Evolutionary conservation across 768 basidiomycete genomes (phyloP).

Genomic region (Boletus subparvulus): DNA sequence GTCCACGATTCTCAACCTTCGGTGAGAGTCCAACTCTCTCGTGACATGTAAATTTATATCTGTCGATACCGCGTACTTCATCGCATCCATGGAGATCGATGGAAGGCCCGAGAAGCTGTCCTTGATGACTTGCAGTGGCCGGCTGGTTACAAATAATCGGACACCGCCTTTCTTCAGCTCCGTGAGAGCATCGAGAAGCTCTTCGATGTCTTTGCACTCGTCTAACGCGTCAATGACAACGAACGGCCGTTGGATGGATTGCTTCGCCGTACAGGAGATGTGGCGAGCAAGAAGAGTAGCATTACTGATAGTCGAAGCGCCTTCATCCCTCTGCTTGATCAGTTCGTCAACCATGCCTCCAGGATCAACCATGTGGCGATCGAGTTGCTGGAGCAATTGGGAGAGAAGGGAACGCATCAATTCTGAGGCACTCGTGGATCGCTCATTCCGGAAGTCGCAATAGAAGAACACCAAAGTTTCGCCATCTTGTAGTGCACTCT

Average conservation of each 20-base stretch:
- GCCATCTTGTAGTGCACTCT: background rate
- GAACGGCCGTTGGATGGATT: background rate
- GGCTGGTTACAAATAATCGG: conserved; percentile 11
- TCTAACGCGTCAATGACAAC: conserved; percentile 17
- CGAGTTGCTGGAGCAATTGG: conserved; percentile 6
- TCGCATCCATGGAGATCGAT: conserved; percentile 2
- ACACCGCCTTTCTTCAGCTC: background rate
- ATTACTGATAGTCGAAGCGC: background rate
- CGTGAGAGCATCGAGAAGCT: background rate
- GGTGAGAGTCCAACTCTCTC: conserved; percentile 6
- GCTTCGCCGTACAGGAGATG: background rate
- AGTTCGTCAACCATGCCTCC: background rate
- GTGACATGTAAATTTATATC: conserved; percentile 8
- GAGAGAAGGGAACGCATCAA: conserved; percentile 13
- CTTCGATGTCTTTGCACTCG: conserved; percentile 14
- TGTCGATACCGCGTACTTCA: background rate
- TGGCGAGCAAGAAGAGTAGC: background rate
- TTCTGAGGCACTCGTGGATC: conserved; percentile 3
- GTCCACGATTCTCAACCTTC: background rate
- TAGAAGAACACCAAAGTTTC: conserved; percentile 10
- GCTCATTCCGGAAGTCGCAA: conserved; percentile 14
- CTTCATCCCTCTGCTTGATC: background rate
- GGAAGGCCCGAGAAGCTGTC: background rate
- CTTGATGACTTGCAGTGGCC: conserved; percentile 9
- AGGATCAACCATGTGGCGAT: background rate